Percentiles rank a stretch among this genome's conserved stretches.
These are phyloP conservation scores for Fusarium bulbicola DNA, from an alignment of 2,329 filamentous ascomycete genomes.

Conservation along the genomic window DNA sequence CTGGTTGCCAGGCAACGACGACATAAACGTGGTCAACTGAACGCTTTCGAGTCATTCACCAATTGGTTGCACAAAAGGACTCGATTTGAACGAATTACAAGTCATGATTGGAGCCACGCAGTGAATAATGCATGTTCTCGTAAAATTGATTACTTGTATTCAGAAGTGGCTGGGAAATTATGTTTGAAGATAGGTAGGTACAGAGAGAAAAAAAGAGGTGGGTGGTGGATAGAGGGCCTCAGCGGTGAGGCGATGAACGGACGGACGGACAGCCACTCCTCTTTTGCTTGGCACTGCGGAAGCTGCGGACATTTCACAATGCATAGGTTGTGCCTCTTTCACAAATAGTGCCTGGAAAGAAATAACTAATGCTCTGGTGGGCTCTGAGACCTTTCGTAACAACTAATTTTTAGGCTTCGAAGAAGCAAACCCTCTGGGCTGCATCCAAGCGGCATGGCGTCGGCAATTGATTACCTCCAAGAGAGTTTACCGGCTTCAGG, in stretches of 20 bases:
- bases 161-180: slow-evolving; percentile 10
- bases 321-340: not conserved
- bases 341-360: not conserved
- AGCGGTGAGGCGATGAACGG: slow-evolving; percentile 25
- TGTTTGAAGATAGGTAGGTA: not conserved
- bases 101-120: slow-evolving; percentile 37
- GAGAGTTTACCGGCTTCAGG: not conserved
- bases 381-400: not conserved
- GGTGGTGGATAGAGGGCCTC: slow-evolving; percentile 24
- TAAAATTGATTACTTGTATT: slow-evolving; percentile 1
- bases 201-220: not conserved
- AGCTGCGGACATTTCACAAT: slow-evolving; percentile 13
- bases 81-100: not conserved
- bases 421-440: slow-evolving; percentile 1
- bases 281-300: slow-evolving; percentile 29
- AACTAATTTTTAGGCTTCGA: not conserved
- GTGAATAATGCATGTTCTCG: not conserved
- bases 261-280: slow-evolving; percentile 11
- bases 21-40: slow-evolving; percentile 3
- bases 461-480: not conserved
- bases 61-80: slow-evolving; percentile 2
- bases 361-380: not conserved
- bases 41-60: slow-evolving; percentile 17
- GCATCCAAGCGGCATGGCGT: slow-evolving; percentile 8
- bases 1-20: slow-evolving; percentile 38